A percentile compares a stretch with the other conserved stretches of the same genome.
Conservation (phyloP, 257 asterid genomes). For the Gardenia jasminoides region DNA sequence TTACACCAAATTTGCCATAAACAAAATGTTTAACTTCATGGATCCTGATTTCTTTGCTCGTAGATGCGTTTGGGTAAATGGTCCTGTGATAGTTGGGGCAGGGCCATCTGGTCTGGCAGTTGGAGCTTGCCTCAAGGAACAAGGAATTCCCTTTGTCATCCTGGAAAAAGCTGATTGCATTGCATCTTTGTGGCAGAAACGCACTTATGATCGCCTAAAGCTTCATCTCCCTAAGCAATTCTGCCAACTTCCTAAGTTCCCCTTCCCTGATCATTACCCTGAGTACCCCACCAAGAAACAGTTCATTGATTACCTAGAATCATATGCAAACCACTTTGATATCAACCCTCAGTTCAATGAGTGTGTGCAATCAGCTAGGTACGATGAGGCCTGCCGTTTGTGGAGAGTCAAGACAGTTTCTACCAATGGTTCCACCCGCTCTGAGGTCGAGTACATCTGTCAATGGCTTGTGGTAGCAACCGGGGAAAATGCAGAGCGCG, state of each 20-base stretch:
- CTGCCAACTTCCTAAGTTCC: conserved; percentile 67
- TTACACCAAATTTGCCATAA: neutral
- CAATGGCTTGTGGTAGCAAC: conserved; percentile 91
- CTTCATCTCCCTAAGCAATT: conserved; percentile 82
- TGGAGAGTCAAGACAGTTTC: conserved; percentile 68
- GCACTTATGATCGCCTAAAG: conserved; percentile 75
- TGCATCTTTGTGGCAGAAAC: conserved; percentile 90
- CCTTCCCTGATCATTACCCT: conserved; percentile 81
- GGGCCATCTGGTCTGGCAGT: conserved; percentile 97
- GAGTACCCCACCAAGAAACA: conserved; percentile 72
- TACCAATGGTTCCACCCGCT: conserved; percentile 11
- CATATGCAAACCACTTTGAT: conserved; percentile 50
- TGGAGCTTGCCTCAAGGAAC: conserved; percentile 72
- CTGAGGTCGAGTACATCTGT: conserved; percentile 76
- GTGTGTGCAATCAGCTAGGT: conserved; percentile 69
- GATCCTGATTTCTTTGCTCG: conserved; percentile 41
- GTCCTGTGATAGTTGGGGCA: conserved; percentile 84
- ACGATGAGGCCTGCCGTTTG: conserved; percentile 55
- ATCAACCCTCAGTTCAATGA: conserved; percentile 70
- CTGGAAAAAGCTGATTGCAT: conserved; percentile 78
- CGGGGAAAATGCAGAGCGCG: conserved; percentile 75
- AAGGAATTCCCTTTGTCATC: conserved; percentile 67
- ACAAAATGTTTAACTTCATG: conserved; percentile 50
- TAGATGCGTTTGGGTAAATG: conserved; percentile 82
- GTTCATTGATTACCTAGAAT: conserved; percentile 67